A percentile compares a stretch with the other conserved stretches of the same genome.
These are phyloP conservation scores for Aspergillus sp. DNA, from an alignment of 2,329 filamentous ascomycete genomes.

Conservation along the genomic window DNA sequence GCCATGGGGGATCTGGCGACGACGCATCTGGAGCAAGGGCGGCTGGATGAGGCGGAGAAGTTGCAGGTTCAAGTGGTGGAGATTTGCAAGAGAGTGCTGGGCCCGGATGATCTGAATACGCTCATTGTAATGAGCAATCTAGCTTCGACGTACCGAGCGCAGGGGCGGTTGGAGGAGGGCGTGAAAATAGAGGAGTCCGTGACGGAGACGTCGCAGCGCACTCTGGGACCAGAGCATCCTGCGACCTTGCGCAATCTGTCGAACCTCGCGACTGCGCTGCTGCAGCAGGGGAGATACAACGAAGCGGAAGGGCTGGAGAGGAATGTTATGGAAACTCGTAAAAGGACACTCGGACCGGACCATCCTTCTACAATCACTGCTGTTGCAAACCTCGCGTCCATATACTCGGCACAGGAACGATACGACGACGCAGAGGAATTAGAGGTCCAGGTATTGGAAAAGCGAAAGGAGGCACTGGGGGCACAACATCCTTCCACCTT, in stretches of 20 bases:
- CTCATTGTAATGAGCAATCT: neutral
- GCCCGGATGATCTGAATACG: neutral
- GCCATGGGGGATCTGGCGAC: neutral
- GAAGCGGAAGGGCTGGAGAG: neutral
- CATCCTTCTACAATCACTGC: neutral
- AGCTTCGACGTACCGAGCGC: neutral
- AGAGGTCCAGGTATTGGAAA: neutral
- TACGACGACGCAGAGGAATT: neutral
- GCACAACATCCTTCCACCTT: neutral
- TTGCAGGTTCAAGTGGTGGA: neutral
- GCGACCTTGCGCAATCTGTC: neutral
- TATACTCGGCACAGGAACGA: neutral
- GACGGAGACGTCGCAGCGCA: neutral
- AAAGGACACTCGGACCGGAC: neutral
- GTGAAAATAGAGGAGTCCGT: neutral
- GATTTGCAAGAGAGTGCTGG: neutral
- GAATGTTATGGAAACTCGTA: neutral
- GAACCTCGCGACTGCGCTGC: neutral
- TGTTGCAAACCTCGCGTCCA: neutral
- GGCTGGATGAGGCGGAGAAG: neutral
- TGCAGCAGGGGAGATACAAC: neutral
- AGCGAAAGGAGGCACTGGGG: neutral
- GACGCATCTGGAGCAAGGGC: neutral
- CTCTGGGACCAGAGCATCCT: neutral
- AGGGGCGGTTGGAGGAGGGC: neutral